Evolutionary conservation across 257 asterid species (phyloP).

Genomic region (Nicotiana undulata): DNA sequence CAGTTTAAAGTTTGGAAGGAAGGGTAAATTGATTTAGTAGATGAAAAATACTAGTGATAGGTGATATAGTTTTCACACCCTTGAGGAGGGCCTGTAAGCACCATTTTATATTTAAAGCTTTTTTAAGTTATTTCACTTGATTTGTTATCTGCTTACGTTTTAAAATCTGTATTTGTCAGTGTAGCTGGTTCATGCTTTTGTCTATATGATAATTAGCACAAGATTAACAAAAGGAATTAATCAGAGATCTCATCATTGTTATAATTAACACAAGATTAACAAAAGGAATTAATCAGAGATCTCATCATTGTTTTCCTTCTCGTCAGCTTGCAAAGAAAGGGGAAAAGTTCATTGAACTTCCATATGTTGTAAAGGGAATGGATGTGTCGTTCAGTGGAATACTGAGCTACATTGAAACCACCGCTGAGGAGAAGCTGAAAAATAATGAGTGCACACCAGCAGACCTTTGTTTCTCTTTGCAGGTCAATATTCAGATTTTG

Average conservation of each 20-base stretch:
- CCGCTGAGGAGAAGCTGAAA: conserved; percentile 81
- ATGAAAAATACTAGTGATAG: too few species aligned
- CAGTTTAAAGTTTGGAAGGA: neutral
- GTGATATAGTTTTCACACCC: too few species aligned
- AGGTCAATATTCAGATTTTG: conserved; percentile 13
- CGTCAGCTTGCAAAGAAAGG: conserved; percentile 96
- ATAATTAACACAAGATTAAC: neutral
- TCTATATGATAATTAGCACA: neutral
- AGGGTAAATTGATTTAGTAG: too few species aligned
- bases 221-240: too few species aligned
- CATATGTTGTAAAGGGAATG: conserved; percentile 97
- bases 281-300: neutral
- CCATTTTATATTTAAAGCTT: neutral
- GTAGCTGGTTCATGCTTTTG: neutral
- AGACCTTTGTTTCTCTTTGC: conserved; percentile 42
- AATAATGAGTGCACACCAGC: conserved; percentile 35
- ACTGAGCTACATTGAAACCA: conserved; percentile 81
- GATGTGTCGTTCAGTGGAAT: conserved; percentile 98
- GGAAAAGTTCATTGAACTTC: conserved; percentile 76
- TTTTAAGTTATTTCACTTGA: neutral
- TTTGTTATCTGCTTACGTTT: neutral
- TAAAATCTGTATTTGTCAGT: neutral
- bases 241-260: too few species aligned
- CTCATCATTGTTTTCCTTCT: neutral
- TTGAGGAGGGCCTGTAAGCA: neutral